Base-by-base conservation (phyloP, 345 rosid species). In the Dipteronia sinensis region DNA sequence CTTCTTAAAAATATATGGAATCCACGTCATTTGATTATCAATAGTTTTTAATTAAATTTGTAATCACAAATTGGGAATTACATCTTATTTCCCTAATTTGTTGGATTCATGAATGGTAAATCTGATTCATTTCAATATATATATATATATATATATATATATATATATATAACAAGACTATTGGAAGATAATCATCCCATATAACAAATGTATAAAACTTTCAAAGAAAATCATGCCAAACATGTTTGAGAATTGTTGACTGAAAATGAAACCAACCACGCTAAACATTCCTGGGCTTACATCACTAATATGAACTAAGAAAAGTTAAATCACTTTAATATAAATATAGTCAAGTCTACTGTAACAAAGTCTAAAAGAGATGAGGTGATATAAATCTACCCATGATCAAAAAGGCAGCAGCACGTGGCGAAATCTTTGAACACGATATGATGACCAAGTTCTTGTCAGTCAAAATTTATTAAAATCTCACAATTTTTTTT, bases 401-500 rank as follows among this genome's bases (percentile, higher is more conserved):
- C 65, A 74, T 49, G 62, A 64, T 59, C 53, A 42, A 78, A 46
- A 56, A 62, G 79, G 79, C 78, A 77, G 76, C 69, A 81, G 80
- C 86, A 85, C 86, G 83, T 87, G 83, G 83, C 84, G 44, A 79
- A 80, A 84, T 69, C 79, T 58, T 65, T 53, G 72, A 77, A 71
- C n/a, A 16, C 17, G 69, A 65, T 53, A 82, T 79, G 58, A 53
- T 80, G 87, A 85, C 84, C 77, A 71, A 29, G 72, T 64, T 77
- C 77, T 80, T 68, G 82, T 34, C 81, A 72, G 82, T 79, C 85
- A 69, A 76, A 49, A 16, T 0, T 70, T 38, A 72, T 83, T 78
- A 4, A 62, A 38, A 23, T 77, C 79, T 77, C 62, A 53, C 31
- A 49, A 40, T 40, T 40, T 40, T 7, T 7, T 42, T 53, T 53